These are phyloP conservation scores for Cyclotella sp. DNA, from an alignment of 108 stramenopile species.

Conservation along the genomic window DNA sequence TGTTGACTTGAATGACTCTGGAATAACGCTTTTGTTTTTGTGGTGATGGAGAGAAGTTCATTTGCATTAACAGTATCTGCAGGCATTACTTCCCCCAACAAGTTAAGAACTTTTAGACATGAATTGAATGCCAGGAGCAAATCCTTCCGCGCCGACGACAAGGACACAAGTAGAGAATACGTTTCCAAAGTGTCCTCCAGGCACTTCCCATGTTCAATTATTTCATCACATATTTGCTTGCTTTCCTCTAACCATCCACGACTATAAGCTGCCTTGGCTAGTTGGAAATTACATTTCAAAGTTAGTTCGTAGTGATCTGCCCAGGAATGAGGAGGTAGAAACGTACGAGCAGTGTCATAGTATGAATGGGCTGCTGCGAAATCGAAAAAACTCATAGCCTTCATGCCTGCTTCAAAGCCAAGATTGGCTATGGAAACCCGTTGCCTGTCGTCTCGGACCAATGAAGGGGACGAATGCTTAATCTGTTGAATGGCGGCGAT, in stretches of 20 bases:
- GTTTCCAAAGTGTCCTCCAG: constrained; percentile 27
- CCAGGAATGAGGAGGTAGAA: constrained; percentile 16
- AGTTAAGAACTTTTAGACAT: constrained; percentile 27
- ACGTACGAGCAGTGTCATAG: neutral
- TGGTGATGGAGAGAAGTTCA: neutral
- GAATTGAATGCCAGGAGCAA: constrained; percentile 11
- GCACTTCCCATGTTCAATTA: neutral
- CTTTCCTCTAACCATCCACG: constrained; percentile 3
- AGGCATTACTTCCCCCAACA: constrained; percentile 33
- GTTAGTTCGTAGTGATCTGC: constrained; percentile 17
- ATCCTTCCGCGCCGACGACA: neutral
- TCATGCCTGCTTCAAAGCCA: constrained; percentile 25
- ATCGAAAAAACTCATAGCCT: constrained; percentile 28
- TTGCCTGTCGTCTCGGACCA: neutral
- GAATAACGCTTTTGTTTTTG: neutral
- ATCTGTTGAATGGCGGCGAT: constrained; percentile 11
- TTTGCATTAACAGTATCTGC: neutral
- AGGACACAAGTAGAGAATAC: no score
- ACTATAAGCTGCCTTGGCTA: no score
- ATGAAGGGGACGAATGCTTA: constrained; percentile 12
- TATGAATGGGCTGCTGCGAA: constrained; percentile 37
- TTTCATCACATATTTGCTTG: no score
- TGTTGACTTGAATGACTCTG: neutral
- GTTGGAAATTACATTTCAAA: neutral
- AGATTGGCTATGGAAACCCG: constrained; percentile 10